A percentile compares a stretch with the other conserved stretches of the same genome.
These are phyloP conservation scores for Thielaviopsis ethacetica DNA, from an alignment of 2,329 filamentous ascomycete genomes.

Conservation along the genomic window DNA sequence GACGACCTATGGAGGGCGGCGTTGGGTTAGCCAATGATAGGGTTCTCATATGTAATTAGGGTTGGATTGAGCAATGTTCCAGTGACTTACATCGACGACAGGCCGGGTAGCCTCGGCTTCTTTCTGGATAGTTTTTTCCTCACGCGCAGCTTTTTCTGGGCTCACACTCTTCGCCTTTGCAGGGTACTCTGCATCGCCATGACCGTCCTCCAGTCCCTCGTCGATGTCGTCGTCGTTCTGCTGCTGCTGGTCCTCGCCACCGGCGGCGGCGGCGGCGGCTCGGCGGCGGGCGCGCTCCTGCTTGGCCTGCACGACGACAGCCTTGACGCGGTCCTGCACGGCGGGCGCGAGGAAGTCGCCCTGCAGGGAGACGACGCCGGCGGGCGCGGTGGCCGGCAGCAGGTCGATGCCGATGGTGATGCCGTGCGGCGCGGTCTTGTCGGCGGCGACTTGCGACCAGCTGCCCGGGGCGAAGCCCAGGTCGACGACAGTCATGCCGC, in stretches of 20 bases:
- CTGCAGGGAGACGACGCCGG: slow-evolving; percentile 85
- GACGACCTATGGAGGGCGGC: slow-evolving; percentile 42
- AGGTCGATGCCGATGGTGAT: slow-evolving; percentile 84
- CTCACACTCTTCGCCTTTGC: slow-evolving; percentile 12
- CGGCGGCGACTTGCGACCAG: slow-evolving; percentile 67
- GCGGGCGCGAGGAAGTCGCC: slow-evolving; percentile 70
- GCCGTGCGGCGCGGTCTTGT: slow-evolving; percentile 58
- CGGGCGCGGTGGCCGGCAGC: slow-evolving; percentile 79
- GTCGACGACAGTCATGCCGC: slow-evolving; percentile 76
- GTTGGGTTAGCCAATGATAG: neutral
- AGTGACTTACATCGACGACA: slow-evolving; percentile 6
- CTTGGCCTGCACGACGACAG: slow-evolving; percentile 51
- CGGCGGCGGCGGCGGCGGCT: slow-evolving; percentile 13
- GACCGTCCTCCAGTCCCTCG: slow-evolving; percentile 3
- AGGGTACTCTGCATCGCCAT: slow-evolving; percentile 10
- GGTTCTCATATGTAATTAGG: too few species aligned
- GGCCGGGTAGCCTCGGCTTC: neutral
- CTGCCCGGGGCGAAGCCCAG: slow-evolving; percentile 65
- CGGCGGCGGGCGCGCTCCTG: neutral
- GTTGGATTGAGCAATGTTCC: neutral
- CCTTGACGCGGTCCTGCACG: slow-evolving; percentile 62
- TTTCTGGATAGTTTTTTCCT: slow-evolving; percentile 13
- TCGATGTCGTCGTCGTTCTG: slow-evolving; percentile 5
- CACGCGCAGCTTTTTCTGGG: slow-evolving; percentile 7
- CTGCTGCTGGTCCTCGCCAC: neutral